Conservation (phyloP, 257 asterid genomes). For the Solanum rostratum region DNA sequence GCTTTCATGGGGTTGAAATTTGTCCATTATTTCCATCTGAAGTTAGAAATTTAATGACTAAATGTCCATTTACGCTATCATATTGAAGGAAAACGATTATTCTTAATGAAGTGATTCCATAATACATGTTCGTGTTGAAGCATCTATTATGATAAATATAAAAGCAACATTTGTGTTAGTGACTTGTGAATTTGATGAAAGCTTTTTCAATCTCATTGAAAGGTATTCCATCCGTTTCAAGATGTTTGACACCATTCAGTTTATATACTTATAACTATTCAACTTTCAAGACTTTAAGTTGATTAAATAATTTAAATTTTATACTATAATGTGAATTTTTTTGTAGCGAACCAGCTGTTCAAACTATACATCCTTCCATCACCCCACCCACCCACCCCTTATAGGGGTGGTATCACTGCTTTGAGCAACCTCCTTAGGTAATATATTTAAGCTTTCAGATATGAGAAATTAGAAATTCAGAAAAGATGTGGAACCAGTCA, state of each 20-base stretch:
- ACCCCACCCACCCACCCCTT: background rate
- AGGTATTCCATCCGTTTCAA: background rate
- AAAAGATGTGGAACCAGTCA: background rate
- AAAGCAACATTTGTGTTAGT: background rate
- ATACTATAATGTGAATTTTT: background rate
- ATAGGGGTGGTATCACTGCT: background rate
- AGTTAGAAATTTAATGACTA: background rate
- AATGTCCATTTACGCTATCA: background rate
- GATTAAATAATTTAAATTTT: background rate
- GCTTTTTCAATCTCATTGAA: background rate
- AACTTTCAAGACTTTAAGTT: background rate
- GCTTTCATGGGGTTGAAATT: background rate
- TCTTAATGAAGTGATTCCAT: background rate
- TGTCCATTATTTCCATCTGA: background rate
- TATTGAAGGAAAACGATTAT: background rate
- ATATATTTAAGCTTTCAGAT: background rate
- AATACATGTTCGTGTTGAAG: background rate
- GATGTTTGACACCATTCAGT: background rate
- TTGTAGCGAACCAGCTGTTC: background rate
- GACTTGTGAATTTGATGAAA: background rate
- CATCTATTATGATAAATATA: background rate
- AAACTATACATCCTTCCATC: background rate
- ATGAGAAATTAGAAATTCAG: background rate
- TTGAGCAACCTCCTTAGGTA: background rate
- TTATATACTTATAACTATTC: background rate